These are phyloP conservation scores for Turritis glabra DNA, from an alignment of 345 rosid species.

Conservation along the genomic window DNA sequence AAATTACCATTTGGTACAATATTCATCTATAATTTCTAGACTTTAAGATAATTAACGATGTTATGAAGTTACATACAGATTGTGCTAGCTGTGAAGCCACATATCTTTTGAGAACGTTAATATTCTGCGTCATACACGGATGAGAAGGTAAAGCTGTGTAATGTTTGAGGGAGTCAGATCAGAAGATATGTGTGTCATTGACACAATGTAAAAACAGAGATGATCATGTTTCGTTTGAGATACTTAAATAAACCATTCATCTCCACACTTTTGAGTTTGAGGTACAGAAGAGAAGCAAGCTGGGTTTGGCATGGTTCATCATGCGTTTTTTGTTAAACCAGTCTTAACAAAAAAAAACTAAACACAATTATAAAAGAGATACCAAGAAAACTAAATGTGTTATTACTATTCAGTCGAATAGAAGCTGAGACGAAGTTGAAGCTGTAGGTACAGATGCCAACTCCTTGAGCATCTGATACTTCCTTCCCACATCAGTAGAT, in stretches of 20 bases:
- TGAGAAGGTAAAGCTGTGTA: not conserved
- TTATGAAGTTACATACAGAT: not conserved
- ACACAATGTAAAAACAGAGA: not conserved
- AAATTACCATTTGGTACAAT: not conserved
- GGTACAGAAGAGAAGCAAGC: not conserved
- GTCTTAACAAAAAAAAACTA: not conserved
- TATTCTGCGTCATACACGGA: not conserved
- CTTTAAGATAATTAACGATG: too few relatives aligned
- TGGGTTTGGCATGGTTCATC: not conserved
- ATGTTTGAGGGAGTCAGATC: too few relatives aligned
- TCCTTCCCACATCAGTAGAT: not conserved
- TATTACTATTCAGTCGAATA: slow-evolving; percentile 21
- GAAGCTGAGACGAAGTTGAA: not conserved
- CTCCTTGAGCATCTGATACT: slow-evolving; percentile 19
- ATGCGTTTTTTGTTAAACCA: not conserved
- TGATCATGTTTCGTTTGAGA: not conserved
- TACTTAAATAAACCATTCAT: not conserved
- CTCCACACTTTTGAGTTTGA: not conserved
- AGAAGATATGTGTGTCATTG: too few relatives aligned
- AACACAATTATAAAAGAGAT: not conserved
- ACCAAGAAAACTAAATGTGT: not conserved
- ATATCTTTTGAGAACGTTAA: not conserved
- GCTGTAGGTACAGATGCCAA: slow-evolving; percentile 10
- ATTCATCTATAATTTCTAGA: too few relatives aligned
- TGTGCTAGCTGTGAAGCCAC: not conserved